Evolutionary conservation across 345 rosid species (phyloP).

Genomic region (Psidium friedrichsthalianum): DNA sequence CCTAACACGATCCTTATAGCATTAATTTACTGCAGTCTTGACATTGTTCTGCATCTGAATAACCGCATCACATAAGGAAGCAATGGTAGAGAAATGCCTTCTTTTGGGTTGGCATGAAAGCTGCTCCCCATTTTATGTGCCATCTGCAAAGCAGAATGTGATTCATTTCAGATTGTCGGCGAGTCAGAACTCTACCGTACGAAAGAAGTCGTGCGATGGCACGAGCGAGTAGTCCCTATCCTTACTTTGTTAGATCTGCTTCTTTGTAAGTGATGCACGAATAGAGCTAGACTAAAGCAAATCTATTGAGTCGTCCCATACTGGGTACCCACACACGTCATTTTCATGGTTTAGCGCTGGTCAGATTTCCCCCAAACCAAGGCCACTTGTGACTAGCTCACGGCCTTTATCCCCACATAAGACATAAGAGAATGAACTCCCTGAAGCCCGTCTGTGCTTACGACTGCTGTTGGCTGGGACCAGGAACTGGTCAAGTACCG

Average conservation of each 20-base stretch:
- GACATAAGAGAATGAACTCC: too few relatives aligned
- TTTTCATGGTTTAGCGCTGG: too few relatives aligned
- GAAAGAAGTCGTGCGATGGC: background rate
- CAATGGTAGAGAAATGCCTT: background rate
- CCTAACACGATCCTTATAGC: background rate
- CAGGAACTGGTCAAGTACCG: too few relatives aligned
- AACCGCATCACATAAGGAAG: background rate
- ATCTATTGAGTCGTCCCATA: background rate
- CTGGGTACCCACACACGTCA: too few relatives aligned
- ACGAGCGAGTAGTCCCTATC: background rate
- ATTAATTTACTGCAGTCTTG: background rate
- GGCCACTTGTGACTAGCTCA: too few relatives aligned
- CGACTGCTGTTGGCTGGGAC: too few relatives aligned
- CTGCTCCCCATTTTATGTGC: background rate
- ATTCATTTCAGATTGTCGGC: background rate
- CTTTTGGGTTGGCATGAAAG: background rate
- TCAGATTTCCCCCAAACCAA: too few relatives aligned
- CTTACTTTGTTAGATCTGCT: background rate
- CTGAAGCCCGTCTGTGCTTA: too few relatives aligned
- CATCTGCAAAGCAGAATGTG: background rate
- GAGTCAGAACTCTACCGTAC: background rate
- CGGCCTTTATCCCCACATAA: too few relatives aligned
- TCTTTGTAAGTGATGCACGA: background rate
- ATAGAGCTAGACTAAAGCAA: background rate
- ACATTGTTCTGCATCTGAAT: background rate